phyloP scores from a whole-genome alignment of 306 rosid genomes.

The Rosa chinensis region DNA sequence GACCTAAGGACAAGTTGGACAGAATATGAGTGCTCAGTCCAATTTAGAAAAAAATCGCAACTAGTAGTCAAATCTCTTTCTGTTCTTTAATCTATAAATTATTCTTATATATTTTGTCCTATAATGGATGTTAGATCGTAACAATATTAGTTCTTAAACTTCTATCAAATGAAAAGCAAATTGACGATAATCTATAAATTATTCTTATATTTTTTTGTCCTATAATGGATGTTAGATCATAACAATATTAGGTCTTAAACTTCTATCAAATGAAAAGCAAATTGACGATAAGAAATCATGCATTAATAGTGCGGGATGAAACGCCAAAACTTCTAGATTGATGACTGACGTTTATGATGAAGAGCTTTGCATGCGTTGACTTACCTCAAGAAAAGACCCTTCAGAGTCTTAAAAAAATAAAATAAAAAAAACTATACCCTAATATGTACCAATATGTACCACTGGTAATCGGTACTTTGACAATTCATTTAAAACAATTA shows the following conservation, averaged over 20 bases:
- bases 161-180: neutral
- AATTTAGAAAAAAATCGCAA: too few relatives aligned
- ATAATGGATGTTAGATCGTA: too few relatives aligned
- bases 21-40: too few relatives aligned
- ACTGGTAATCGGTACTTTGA: neutral
- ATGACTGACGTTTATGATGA: constrained; percentile 14
- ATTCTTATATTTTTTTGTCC: too few relatives aligned
- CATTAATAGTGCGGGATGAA: neutral
- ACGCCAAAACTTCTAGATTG: neutral
- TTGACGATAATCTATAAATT: neutral
- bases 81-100: too few relatives aligned
- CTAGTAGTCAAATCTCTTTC: too few relatives aligned
- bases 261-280: neutral
- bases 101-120: too few relatives aligned
- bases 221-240: too few relatives aligned
- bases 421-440: neutral
- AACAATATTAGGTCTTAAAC: neutral
- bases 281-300: neutral
- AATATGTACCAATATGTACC: neutral
- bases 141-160: neutral
- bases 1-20: too few relatives aligned
- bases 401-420: neutral
- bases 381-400: neutral
- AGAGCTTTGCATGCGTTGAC: constrained; percentile 21
- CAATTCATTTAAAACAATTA: neutral